A percentile compares a stretch with the other conserved stretches of the same genome.
These are phyloP conservation scores for Aureobasidium sp. DNA, from an alignment of 2,329 filamentous ascomycete species.

Conservation along the genomic window DNA sequence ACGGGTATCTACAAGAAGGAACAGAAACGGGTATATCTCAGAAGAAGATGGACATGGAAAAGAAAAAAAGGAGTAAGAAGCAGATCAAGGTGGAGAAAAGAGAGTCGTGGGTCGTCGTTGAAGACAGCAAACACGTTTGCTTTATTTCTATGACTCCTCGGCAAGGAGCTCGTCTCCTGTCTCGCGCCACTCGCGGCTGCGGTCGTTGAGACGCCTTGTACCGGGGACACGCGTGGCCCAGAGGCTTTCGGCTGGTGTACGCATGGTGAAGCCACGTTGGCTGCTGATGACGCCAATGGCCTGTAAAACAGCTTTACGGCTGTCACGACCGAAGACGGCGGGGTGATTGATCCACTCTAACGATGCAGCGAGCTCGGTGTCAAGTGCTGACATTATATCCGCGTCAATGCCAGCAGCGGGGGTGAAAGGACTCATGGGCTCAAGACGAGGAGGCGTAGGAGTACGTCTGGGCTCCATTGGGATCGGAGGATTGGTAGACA, in stretches of 20 bases:
- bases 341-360: slow-evolving; percentile 98
- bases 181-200: slow-evolving; percentile 87
- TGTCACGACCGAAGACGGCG: slow-evolving; percentile 87
- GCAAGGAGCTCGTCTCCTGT: slow-evolving; percentile 57
- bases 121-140: not conserved
- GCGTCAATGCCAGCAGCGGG: slow-evolving; percentile 72
- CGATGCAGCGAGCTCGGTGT: slow-evolving; percentile 81
- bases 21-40: not conserved
- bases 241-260: slow-evolving; percentile 78
- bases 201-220: slow-evolving; percentile 72
- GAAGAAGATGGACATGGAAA: not conserved
- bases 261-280: slow-evolving; percentile 88
- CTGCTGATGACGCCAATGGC: slow-evolving; percentile 95
- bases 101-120: slow-evolving; percentile 9
- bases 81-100: not conserved
- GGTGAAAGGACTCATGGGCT: slow-evolving; percentile 43
- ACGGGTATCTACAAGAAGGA: slow-evolving; percentile 13
- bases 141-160: slow-evolving; percentile 18
- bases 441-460: slow-evolving; percentile 33
- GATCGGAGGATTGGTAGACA: slow-evolving; percentile 4
- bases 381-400: slow-evolving; percentile 74
- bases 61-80: not conserved
- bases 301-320: slow-evolving; percentile 89
- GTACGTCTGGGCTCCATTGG: slow-evolving; percentile 26
- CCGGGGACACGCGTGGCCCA: slow-evolving; percentile 81